phyloP scores from a whole-genome alignment of 257 asterid genomes.

The Ajuga chamaepitys region DNA sequence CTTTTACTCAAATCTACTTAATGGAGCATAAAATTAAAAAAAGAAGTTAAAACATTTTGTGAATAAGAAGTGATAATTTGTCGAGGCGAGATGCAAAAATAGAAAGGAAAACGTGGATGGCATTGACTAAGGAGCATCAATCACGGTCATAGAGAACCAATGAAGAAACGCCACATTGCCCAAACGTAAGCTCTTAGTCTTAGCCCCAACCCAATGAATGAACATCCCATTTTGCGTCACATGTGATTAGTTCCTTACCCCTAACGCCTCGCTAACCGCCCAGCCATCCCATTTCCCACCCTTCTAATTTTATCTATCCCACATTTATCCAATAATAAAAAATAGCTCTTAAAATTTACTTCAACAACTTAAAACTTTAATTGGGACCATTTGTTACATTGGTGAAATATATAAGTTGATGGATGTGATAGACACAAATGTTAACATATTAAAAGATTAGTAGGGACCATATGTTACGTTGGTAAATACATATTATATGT shows the following conservation, averaged over 20 bases:
- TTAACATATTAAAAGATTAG: too few relatives aligned
- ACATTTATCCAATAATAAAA: too few relatives aligned
- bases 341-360: too few relatives aligned
- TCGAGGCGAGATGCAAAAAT: slow-evolving; percentile 3
- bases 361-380: too few relatives aligned
- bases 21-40: not conserved
- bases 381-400: too few relatives aligned
- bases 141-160: slow-evolving; percentile 20
- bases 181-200: slow-evolving; percentile 28
- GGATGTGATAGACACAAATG: too few relatives aligned
- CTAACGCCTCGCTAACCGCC: slow-evolving; percentile 69
- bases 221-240: slow-evolving; percentile 29
- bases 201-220: slow-evolving; percentile 4
- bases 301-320: not conserved
- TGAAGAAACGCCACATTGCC: slow-evolving; percentile 33
- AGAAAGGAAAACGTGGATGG: slow-evolving; percentile 11
- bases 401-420: too few relatives aligned
- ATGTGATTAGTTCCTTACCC: slow-evolving; percentile 41
- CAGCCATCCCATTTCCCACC: slow-evolving; percentile 20
- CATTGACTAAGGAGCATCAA: slow-evolving; percentile 30
- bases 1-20: too few relatives aligned
- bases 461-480: too few relatives aligned
- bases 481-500: too few relatives aligned
- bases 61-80: not conserved
- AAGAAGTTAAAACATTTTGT: too few relatives aligned